Evolutionary conservation across 192 early-diverging fungal species (phyloP), one percentile per base, ranked within the genome.

Genomic region (Ambispora gerdemannii): DNA sequence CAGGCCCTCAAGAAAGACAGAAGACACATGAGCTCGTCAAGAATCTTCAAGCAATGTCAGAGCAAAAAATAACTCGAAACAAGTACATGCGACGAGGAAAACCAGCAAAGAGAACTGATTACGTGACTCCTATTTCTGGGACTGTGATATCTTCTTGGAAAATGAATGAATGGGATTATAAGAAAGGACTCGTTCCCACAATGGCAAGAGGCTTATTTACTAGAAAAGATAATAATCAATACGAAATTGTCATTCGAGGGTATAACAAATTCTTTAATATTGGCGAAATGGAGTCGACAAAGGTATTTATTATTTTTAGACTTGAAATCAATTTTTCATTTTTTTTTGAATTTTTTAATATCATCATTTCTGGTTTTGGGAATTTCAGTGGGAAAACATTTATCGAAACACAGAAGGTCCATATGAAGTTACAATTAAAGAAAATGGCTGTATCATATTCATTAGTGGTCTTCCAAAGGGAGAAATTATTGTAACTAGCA

Each of bases 241-340:
- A 86, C 69, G 68, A 73, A 8, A 92, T 98, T 75, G 78, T 87
- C 19, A 83, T 89, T 19, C 83, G 96, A n/a, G 96, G 96, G 30
- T 98, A 98, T 80, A 88, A 98, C 83, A 98, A 98, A 82, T 98
- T 98, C 75, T 98, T 96, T 76, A 96, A 96, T 68, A 50, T 92
- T 38, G 78, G 77, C 15, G 92, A 93, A 59, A 85, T 88, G 15
- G 22, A 73, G 7, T 74, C 70, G 32, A 91, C 90, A 6, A 63
- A 74, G 71, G 84, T 85, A 75, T 20, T n/a, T 35, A 28, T 50
- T 3, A 24, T 38, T 31, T 7, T 20, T 34, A 56, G 43, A 71
- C 24, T 20, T 6, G n/a, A n/a, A n/a, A n/a, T n/a, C n/a, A n/a
- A n/a, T n/a, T n/a, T n/a, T n/a, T n/a, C n/a, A n/a, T n/a, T n/a